Base-by-base conservation (phyloP, 352 stramenopile genomes). In the Globisporangium takayamanum region DNA sequence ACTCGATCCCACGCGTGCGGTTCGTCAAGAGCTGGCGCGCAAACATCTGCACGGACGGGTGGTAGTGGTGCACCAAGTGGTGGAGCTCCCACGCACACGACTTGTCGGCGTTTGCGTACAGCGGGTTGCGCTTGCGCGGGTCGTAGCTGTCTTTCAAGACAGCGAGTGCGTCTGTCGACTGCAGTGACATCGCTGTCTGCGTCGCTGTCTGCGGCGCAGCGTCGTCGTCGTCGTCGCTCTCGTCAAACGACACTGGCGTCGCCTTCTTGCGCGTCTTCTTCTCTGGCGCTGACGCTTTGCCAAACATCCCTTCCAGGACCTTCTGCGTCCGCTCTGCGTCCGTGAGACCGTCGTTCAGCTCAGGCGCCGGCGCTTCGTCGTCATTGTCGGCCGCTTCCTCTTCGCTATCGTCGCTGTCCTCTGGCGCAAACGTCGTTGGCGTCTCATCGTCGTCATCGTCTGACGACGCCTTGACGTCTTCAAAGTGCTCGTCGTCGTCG, bases 41-140 rank as follows among this genome's bases (percentile, higher is more conserved):
- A 57, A 99, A 97, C 63, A 84, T 79, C 44, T 89, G 74, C 59
- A 99, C 96, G 2, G 96, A 99, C 33, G 97, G 97, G 71, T 99
- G 97, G 68, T 96, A 98, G 74, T 99, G 97, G 62, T 88, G 72
- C 25, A 78, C 64, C 26, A 99, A 68, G 61, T 97, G 69, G 39
- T 88, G 76, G 48, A 98, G 64, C 70, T 99, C 97, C 94, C 95
- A 99, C 14, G 96, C 77, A 46, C 79, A 92, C 55, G 81, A 70
- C 18, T 68, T 77, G 45, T 88, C 84, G 42, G 76, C 83, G 30
- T 68, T 78, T 10, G 89, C 77, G 53, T 80, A 97, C 30, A 93
- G 63, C 26, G 91, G 91, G 56, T 97, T 96, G 36, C 90, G 84
- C 74, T 97, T 97, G 22, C 48, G 63, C 12, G 77, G 75, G 60